These are phyloP conservation scores for Calvatia gigantea DNA, from an alignment of 768 basidiomycete genomes.

Conservation along the genomic window DNA sequence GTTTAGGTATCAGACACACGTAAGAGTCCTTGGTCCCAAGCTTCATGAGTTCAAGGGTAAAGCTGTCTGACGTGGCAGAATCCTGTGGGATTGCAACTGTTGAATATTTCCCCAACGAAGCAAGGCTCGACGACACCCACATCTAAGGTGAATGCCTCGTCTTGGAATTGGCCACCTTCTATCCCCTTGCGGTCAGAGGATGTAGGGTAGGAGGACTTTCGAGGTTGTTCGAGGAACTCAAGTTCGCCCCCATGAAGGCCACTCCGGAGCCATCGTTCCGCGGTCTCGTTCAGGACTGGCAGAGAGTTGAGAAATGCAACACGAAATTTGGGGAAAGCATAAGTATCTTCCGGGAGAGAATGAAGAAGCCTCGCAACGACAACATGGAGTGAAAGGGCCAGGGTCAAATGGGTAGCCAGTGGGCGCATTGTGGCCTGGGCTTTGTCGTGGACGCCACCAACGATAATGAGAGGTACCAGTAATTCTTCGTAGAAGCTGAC, in stretches of 20 bases:
- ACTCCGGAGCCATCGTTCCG: constrained; percentile 66
- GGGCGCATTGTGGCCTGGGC: constrained; percentile 23
- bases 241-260: constrained; percentile 72
- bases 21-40: constrained; percentile 68
- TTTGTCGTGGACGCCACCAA: constrained; percentile 14
- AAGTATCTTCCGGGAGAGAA: constrained; percentile 74
- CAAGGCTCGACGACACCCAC: constrained; percentile 20
- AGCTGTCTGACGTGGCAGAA: constrained; percentile 24
- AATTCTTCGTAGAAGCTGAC: not conserved
- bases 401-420: constrained; percentile 22
- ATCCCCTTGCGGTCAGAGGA: constrained; percentile 53
- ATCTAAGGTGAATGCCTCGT: constrained; percentile 28
- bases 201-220: constrained; percentile 41
- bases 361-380: constrained; percentile 49
- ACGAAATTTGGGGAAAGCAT: constrained; percentile 79
- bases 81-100: not conserved
- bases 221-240: constrained; percentile 73
- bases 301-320: constrained; percentile 76
- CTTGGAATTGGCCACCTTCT: constrained; percentile 41
- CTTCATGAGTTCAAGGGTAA: constrained; percentile 71
- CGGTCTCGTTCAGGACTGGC: constrained; percentile 72
- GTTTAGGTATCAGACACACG: constrained; percentile 74
- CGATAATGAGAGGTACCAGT: not conserved
- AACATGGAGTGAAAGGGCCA: constrained; percentile 23
- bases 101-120: not conserved